Conservation (phyloP, 495 filamentous ascomycete genomes). For the Xylaria palmicola region DNA sequence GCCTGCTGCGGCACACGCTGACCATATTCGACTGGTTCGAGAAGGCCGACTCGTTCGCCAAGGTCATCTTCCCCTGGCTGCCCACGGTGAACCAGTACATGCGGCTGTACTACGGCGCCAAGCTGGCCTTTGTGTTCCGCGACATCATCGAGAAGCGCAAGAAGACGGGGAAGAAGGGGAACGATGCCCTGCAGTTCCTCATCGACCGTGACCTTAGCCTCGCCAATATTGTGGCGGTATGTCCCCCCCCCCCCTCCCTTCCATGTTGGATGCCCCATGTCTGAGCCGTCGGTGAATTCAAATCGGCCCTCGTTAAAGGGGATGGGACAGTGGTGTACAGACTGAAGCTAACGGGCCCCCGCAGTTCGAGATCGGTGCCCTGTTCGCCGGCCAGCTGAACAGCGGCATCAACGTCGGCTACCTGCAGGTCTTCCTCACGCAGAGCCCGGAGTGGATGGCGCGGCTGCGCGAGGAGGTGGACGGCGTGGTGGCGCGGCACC, state of each 20-base stretch:
- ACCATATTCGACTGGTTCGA: slow-evolving; percentile 38
- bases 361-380: slow-evolving; percentile 40
- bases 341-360: neutral
- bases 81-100: slow-evolving; percentile 27
- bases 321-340: neutral
- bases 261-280: neutral
- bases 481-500: slow-evolving; percentile 35
- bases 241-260: neutral
- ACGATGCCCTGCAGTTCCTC: slow-evolving; percentile 48
- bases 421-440: slow-evolving; percentile 40
- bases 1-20: slow-evolving; percentile 33
- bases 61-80: slow-evolving; percentile 48
- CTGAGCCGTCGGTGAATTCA: neutral
- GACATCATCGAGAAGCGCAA: slow-evolving; percentile 39
- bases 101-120: slow-evolving; percentile 32
- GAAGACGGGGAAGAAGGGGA: slow-evolving; percentile 32
- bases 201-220: slow-evolving; percentile 40
- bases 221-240: slow-evolving; percentile 31
- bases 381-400: slow-evolving; percentile 40
- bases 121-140: slow-evolving; percentile 42
- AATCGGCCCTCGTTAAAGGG: neutral
- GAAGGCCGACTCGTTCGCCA: slow-evolving; percentile 23
- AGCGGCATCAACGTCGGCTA: slow-evolving; percentile 46
- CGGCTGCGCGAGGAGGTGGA: slow-evolving; percentile 41
- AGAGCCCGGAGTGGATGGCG: slow-evolving; percentile 39